Evolutionary conservation across 495 filamentous ascomycete genomes (phyloP), one percentile per base, ranked within the genome.

Genomic region (Daldinia bambusicola): DNA sequence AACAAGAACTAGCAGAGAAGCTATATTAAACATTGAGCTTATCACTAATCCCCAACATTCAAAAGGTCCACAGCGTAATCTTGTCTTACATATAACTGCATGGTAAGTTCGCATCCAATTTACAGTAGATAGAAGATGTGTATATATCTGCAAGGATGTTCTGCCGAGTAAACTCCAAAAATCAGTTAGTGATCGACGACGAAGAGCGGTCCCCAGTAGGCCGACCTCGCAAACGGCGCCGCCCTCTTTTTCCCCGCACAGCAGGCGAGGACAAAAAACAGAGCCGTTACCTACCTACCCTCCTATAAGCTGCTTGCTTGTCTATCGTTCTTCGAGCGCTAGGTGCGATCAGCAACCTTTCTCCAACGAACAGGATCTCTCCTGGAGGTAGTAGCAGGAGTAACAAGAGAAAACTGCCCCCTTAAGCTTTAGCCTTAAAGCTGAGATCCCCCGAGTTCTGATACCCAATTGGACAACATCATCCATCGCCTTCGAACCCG

Each of bases 321-420:
- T 18, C 2, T 20, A 45, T n/a, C 41, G 9, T 51, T 61, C 62
- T 66, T 71, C 31, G 55, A 59, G 51, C n/a, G 26, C 63, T 52
- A 30, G 59, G 63, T 66, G 63, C 13, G 69, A 71, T 71, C 69
- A 71, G 69, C 69, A 67, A 55, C 9, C 45, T 67, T 67, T 67
- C 63, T 66, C 68, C 63, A 71, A 71, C 69, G 16, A 63, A 63
- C 59, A 20, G 53, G 62, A 56, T 32, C 53, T 57, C 30, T 57
- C 30, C 30, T 31, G 43, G 50, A 70, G 61, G 30, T 61, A 52
- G 61, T 34, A 57, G 34, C 7, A 22, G 52, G 40, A 32, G 6
- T 18, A 56, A 61, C 18, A 56, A n/a, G n/a, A n/a, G n/a, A n/a
- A n/a, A n/a, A n/a, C n/a, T n/a, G n/a, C n/a, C n/a, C n/a, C n/a